A percentile compares a stretch with the other conserved stretches of the same genome.
Evolutionary conservation across 352 stramenopile species (phyloP).

Genomic region (Phytophthora pseudosyringae): DNA sequence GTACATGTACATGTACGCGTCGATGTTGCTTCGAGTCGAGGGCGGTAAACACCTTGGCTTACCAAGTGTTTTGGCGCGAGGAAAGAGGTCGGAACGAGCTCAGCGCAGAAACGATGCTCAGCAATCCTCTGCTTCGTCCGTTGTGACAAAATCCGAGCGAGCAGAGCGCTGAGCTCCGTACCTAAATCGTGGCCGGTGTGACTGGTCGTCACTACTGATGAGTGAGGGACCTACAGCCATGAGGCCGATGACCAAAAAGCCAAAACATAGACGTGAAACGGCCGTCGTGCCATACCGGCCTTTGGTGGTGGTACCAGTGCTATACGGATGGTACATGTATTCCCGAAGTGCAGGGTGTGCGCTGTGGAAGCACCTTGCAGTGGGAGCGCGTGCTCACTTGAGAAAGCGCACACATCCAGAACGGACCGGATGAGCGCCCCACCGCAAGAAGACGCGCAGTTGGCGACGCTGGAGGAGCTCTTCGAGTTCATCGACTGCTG

Average conservation of each 20-base stretch:
- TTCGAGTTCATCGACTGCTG: slow-evolving; percentile 41
- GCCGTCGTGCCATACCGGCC: background rate
- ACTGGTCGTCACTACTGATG: background rate
- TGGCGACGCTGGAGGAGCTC: slow-evolving; percentile 32
- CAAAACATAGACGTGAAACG: slow-evolving; percentile 16
- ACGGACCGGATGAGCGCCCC: slow-evolving; percentile 13
- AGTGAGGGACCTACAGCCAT: background rate
- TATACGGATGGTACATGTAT: slow-evolving; percentile 9
- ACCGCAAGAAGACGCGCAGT: slow-evolving; percentile 13
- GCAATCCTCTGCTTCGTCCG: slow-evolving; percentile 19
- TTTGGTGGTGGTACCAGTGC: slow-evolving; percentile 1
- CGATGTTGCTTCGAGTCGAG: background rate
- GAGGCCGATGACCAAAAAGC: slow-evolving; percentile 4
- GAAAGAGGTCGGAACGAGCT: slow-evolving; percentile 1
- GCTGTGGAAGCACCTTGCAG: background rate
- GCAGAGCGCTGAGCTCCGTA: slow-evolving; percentile 3
- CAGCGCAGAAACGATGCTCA: background rate
- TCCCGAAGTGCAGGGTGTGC: background rate
- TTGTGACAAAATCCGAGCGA: background rate
- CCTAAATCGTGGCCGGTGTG: too few relatives aligned
- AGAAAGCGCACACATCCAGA: slow-evolving; percentile 1
- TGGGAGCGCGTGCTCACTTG: slow-evolving; percentile 6
- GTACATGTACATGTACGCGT: background rate
- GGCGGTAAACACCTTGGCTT: slow-evolving; percentile 5
- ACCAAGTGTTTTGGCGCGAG: too few relatives aligned